phyloP scores from a whole-genome alignment of 805 yeast genomes.

The Ogataea parapolymorpha region DNA sequence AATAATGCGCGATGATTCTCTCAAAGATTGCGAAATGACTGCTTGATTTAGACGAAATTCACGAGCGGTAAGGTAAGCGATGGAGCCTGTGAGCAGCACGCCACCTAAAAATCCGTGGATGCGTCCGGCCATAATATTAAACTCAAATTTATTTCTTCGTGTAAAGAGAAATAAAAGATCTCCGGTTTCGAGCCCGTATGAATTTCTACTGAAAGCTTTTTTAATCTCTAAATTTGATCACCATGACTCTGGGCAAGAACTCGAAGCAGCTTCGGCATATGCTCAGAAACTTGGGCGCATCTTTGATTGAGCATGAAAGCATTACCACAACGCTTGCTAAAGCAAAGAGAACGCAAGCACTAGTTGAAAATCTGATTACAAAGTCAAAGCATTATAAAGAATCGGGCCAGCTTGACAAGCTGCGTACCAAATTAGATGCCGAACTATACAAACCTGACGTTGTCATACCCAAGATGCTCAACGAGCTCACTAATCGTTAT shows the following conservation, averaged over 20 bases:
- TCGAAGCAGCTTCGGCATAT: slow-evolving; percentile 53
- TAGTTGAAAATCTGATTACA: slow-evolving; percentile 62
- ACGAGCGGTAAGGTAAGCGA: slow-evolving; percentile 58
- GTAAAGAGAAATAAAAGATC: background rate
- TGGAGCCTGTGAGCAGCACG: slow-evolving; percentile 57
- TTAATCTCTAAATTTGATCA: slow-evolving; percentile 1
- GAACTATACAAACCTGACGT: slow-evolving; percentile 46
- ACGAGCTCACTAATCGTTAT: slow-evolving; percentile 64
- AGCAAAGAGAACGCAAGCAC: slow-evolving; percentile 64
- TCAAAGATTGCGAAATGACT: slow-evolving; percentile 45
- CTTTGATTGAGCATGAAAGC: slow-evolving; percentile 66
- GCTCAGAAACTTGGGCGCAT: slow-evolving; percentile 62
- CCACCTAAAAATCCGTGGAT: slow-evolving; percentile 58
- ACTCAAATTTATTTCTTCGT: background rate
- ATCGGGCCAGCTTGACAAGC: slow-evolving; percentile 23
- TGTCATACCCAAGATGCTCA: slow-evolving; percentile 61
- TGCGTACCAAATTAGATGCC: slow-evolving; percentile 32
- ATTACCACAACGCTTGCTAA: slow-evolving; percentile 72
- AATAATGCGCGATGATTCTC: slow-evolving; percentile 46
- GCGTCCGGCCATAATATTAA: slow-evolving; percentile 38
- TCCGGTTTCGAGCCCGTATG: slow-evolving; percentile 10
- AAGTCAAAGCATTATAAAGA: slow-evolving; percentile 42
- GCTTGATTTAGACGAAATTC: slow-evolving; percentile 49
- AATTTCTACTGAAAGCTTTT: slow-evolving; percentile 1
- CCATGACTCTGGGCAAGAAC: slow-evolving; percentile 39